Evolutionary conservation across 345 rosid genomes (phyloP).

Genomic region (Litchi chinensis): DNA sequence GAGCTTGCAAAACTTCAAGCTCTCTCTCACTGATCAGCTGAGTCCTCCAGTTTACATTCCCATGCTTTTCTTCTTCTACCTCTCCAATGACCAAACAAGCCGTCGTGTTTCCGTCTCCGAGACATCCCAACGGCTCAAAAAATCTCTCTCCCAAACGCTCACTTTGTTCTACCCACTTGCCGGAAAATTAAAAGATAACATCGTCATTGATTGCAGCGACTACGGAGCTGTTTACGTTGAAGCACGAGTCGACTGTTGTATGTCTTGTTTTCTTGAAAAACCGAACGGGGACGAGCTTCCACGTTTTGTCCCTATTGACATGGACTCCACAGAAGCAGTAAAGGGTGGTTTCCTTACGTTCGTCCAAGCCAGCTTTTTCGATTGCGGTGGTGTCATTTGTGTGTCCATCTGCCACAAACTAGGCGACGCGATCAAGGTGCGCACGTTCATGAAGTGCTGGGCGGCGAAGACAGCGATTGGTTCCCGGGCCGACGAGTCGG

Average conservation of each 20-base stretch:
- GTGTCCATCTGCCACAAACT: constrained; percentile 29
- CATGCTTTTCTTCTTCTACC: constrained; percentile 32
- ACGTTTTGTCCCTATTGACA: constrained; percentile 17
- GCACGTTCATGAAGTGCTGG: constrained; percentile 32
- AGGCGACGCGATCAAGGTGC: constrained; percentile 22
- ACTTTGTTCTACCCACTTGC: constrained; percentile 29
- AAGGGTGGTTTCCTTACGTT: neutral
- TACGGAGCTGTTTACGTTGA: constrained; percentile 24
- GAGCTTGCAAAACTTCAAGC: constrained; percentile 13
- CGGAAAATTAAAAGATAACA: constrained; percentile 23
- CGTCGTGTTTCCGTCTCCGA: neutral
- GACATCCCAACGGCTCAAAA: constrained; percentile 23
- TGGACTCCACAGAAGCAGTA: neutral
- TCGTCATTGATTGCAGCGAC: constrained; percentile 17
- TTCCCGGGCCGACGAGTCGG: neutral
- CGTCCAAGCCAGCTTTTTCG: constrained; percentile 34
- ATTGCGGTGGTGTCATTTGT: constrained; percentile 34
- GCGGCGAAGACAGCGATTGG: constrained; percentile 9
- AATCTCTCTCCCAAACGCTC: constrained; percentile 26
- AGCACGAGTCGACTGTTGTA: constrained; percentile 20
- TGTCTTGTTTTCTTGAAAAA: constrained; percentile 17
- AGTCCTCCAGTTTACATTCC: constrained; percentile 29
- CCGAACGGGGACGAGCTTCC: constrained; percentile 20
- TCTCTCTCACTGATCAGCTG: constrained; percentile 43
- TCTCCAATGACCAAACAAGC: neutral